These are phyloP conservation scores for Colletotrichum navitas DNA, from an alignment of 2,329 filamentous ascomycete genomes.

Conservation along the genomic window DNA sequence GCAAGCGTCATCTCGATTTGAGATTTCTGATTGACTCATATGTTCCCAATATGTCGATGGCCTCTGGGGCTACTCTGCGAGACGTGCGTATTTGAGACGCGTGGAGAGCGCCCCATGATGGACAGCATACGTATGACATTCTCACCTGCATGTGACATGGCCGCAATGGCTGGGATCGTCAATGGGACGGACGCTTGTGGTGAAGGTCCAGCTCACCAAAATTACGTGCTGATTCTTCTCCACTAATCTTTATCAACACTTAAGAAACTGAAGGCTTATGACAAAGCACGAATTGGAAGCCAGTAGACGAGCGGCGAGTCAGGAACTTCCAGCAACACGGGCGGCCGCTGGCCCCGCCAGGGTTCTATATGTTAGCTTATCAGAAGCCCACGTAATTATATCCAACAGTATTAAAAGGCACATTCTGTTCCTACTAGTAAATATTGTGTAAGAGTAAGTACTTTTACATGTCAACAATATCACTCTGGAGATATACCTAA, in stretches of 20 bases:
- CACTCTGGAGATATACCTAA: no score
- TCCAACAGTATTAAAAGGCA: no score
- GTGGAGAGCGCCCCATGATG: constrained; percentile 20
- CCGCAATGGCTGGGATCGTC: constrained; percentile 1
- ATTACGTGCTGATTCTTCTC: constrained; percentile 26
- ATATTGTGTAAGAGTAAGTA: no score
- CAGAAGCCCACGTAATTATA: no score
- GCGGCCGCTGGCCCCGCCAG: constrained; percentile 5
- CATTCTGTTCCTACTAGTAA: no score
- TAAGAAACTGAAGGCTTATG: not conserved
- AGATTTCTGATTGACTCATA: not conserved
- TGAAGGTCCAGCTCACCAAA: constrained; percentile 7
- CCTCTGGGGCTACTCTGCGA: constrained; percentile 8
- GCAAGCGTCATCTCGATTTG: not conserved
- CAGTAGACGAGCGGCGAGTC: not conserved
- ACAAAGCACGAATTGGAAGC: constrained; percentile 18
- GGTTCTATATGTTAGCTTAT: no score
- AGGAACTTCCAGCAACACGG: constrained; percentile 19
- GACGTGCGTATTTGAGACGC: constrained; percentile 19
- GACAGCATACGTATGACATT: constrained; percentile 22
- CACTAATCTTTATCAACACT: constrained; percentile 11
- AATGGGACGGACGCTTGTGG: constrained; percentile 5
- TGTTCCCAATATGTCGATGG: not conserved
- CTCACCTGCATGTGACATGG: constrained; percentile 16
- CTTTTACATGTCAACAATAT: no score